phyloP scores from a whole-genome alignment of 495 filamentous ascomycete genomes.

The Neurospora sp. region DNA sequence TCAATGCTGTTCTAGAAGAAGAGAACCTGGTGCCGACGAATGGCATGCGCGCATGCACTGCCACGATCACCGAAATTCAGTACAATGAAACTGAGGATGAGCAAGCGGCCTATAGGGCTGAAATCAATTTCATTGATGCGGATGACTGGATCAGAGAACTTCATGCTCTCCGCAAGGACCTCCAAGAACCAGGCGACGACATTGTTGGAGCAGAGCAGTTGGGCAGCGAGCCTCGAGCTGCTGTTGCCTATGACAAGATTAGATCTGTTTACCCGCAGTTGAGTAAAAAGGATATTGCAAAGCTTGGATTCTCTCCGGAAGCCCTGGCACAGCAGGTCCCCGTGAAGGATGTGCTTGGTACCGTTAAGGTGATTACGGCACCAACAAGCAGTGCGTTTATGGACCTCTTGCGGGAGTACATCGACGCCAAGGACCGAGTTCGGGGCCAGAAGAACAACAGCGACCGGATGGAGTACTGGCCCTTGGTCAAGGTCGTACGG shows the following conservation, averaged over 20 bases:
- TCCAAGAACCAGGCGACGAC: conserved; percentile 25
- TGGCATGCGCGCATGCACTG: conserved; percentile 50
- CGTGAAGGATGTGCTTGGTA: conserved; percentile 40
- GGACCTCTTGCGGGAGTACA: conserved; percentile 12
- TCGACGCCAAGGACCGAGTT: conserved; percentile 26
- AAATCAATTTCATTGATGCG: conserved; percentile 49
- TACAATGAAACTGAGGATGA: conserved; percentile 42
- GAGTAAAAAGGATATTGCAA: conserved; percentile 36
- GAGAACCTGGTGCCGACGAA: conserved; percentile 32
- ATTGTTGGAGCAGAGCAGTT: conserved; percentile 27
- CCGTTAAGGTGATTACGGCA: conserved; percentile 29
- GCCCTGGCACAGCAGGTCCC: conserved; percentile 26
- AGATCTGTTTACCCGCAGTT: conserved; percentile 52
- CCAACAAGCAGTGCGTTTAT: conserved; percentile 17
- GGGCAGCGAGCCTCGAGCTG: conserved; percentile 40
- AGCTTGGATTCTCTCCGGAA: conserved; percentile 20
- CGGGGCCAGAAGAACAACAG: conserved; percentile 6
- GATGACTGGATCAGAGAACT: conserved; percentile 51
- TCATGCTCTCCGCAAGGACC: conserved; percentile 35
- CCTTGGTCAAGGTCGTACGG: conserved; percentile 53
- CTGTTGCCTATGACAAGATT: conserved; percentile 54
- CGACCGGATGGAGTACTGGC: conserved; percentile 48
- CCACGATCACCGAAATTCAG: conserved; percentile 54
- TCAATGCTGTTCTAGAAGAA: conserved; percentile 51
- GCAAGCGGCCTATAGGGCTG: conserved; percentile 40